These are phyloP conservation scores for Podaxis sp. DNA, from an alignment of 768 basidiomycete species.

Conservation along the genomic window DNA sequence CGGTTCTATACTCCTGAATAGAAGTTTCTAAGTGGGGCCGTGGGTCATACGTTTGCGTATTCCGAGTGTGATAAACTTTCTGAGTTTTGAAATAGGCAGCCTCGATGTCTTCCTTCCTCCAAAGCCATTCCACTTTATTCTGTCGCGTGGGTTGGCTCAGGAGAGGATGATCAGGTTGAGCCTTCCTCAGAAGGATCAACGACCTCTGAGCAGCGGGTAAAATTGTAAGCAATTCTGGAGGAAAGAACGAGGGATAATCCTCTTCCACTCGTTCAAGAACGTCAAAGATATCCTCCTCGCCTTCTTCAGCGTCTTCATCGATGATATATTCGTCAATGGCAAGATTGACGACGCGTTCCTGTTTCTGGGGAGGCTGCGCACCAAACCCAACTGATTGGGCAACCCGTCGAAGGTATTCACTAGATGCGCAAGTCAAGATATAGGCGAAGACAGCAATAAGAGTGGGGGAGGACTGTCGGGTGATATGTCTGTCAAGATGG, in stretches of 20 bases:
- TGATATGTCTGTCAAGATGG: conserved; percentile 48
- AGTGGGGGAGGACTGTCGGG: conserved; percentile 42
- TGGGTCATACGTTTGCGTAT: neutral
- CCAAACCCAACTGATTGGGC: conserved; percentile 58
- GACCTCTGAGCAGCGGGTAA: conserved; percentile 69
- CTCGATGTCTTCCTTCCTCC: conserved; percentile 51
- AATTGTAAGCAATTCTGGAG: conserved; percentile 40
- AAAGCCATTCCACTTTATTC: conserved; percentile 51
- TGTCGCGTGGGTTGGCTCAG: conserved; percentile 27
- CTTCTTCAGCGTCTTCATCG: conserved; percentile 34
- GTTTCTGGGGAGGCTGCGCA: conserved; percentile 21
- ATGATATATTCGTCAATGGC: conserved; percentile 26
- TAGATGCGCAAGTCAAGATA: conserved; percentile 60
- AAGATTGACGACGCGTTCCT: conserved; percentile 20
- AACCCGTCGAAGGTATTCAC: conserved; percentile 55
- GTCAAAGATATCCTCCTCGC: conserved; percentile 36
- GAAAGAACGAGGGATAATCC: conserved; percentile 63
- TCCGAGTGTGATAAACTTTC: neutral
- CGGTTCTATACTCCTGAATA: conserved; percentile 24
- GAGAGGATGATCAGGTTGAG: conserved; percentile 60
- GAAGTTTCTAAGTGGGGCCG: neutral
- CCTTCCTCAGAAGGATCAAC: conserved; percentile 55
- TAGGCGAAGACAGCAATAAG: conserved; percentile 59
- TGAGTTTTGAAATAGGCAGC: conserved; percentile 34
- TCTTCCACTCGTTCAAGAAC: conserved; percentile 31